Conservation (phyloP, 495 filamentous ascomycete genomes). For the Cairneyella variabilis region DNA sequence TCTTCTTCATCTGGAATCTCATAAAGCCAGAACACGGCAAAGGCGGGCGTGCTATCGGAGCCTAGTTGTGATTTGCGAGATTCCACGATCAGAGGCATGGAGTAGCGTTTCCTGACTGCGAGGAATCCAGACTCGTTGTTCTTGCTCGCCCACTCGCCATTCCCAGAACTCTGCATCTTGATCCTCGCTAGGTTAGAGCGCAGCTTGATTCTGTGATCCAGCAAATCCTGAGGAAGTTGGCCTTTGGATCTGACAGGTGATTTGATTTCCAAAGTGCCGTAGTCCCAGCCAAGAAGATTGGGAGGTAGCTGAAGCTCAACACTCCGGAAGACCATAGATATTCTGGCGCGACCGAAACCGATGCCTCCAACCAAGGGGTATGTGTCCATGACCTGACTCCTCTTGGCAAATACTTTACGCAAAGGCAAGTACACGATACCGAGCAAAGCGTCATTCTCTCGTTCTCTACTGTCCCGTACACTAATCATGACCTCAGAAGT, state of each 20-base stretch:
- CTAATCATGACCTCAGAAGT: conserved; percentile 59
- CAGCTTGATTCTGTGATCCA: conserved; percentile 48
- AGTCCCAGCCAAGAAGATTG: conserved; percentile 59
- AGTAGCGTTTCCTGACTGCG: conserved; percentile 58
- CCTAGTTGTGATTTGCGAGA: conserved; percentile 49
- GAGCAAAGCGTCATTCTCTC: conserved; percentile 63
- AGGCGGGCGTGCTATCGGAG: conserved; percentile 51
- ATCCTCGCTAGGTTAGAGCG: conserved; percentile 45
- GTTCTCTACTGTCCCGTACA: conserved; percentile 60
- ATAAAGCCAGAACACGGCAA: conserved; percentile 63
- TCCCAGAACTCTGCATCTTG: conserved; percentile 46
- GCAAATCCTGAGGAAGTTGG: conserved; percentile 39
- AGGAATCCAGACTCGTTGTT: conserved; percentile 39
- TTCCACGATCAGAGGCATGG: conserved; percentile 54
- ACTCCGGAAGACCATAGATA: conserved; percentile 68
- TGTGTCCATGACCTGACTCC: conserved; percentile 55
- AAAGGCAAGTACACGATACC: conserved; percentile 66
- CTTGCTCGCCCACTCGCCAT: conserved; percentile 36
- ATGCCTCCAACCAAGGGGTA: conserved; percentile 62
- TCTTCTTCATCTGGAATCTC: conserved; percentile 63
- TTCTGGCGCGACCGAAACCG: conserved; percentile 61
- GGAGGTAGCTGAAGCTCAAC: conserved; percentile 52
- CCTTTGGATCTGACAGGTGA: conserved; percentile 30
- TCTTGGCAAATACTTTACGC: conserved; percentile 47
- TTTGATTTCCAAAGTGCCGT: conserved; percentile 59